A percentile compares a stretch with the other conserved stretches of the same genome.
phyloP scores from a whole-genome alignment of 805 yeast species.

The Candida montana region DNA sequence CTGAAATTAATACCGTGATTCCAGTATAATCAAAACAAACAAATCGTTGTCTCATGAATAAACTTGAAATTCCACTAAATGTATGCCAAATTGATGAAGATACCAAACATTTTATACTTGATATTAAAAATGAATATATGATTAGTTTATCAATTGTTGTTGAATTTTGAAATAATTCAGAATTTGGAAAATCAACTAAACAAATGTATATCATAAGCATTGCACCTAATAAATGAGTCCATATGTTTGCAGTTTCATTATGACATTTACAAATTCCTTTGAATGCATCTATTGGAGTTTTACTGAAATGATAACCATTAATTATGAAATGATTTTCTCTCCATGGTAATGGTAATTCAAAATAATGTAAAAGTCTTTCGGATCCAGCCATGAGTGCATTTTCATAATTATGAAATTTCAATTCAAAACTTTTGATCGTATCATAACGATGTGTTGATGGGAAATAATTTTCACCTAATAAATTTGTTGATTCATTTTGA shows the following conservation, averaged over 20 bases:
- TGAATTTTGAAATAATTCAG: slow-evolving; percentile 43
- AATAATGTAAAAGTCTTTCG: slow-evolving; percentile 58
- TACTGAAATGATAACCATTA: slow-evolving; percentile 79
- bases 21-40: slow-evolving; percentile 97
- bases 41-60: slow-evolving; percentile 59
- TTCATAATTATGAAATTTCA: slow-evolving; percentile 42
- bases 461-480: slow-evolving; percentile 15
- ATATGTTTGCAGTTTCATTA: slow-evolving; percentile 87
- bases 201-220: slow-evolving; percentile 50
- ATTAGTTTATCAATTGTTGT: slow-evolving; percentile 40
- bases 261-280: slow-evolving; percentile 59
- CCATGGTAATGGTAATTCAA: slow-evolving; percentile 89
- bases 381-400: slow-evolving; percentile 39
- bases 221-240: slow-evolving; percentile 85
- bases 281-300: slow-evolving; percentile 54
- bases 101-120: slow-evolving; percentile 70
- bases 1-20: slow-evolving; percentile 82
- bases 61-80: slow-evolving; percentile 68
- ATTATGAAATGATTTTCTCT: slow-evolving; percentile 84
- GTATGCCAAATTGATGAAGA: slow-evolving; percentile 92
- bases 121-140: slow-evolving; percentile 58
- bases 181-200: slow-evolving; percentile 56
- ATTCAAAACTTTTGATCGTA: slow-evolving; percentile 23
- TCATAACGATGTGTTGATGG: slow-evolving; percentile 16
- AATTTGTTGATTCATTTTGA: slow-evolving; percentile 20